phyloP scores from a whole-genome alignment of 208 protist genomes.

The Trypanosoma scelopori region DNA sequence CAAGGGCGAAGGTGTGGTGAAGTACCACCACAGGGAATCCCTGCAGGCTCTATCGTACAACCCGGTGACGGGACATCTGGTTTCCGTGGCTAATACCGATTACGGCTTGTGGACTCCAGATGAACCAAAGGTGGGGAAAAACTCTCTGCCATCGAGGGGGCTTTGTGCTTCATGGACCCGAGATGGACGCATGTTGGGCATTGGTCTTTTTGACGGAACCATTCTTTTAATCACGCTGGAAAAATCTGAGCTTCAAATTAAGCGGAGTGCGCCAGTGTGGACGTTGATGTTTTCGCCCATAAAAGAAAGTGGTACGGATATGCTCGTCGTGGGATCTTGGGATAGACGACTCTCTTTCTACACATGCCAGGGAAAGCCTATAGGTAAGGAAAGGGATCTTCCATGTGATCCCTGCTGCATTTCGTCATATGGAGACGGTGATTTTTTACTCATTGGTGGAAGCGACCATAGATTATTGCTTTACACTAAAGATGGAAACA shows the following conservation, averaged over 20 bases:
- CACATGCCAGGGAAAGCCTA: conserved; percentile 73
- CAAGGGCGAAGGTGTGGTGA: conserved; percentile 93
- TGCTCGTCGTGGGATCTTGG: conserved; percentile 95
- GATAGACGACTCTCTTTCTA: conserved; percentile 96
- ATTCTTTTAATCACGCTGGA: conserved; percentile 37
- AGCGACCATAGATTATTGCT: conserved; percentile 91
- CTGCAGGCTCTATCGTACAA: conserved; percentile 95
- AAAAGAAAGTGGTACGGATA: conserved; percentile 80
- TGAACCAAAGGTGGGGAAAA: conserved; percentile 89
- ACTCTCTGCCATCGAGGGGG: conserved; percentile 82
- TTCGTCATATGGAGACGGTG: conserved; percentile 86
- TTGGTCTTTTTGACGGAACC: conserved; percentile 91
- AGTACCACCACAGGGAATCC: conserved; percentile 95
- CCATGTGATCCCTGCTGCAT: conserved; percentile 94
- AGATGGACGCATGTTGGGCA: conserved; percentile 92
- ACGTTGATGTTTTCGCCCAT: conserved; percentile 92
- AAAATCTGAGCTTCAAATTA: conserved; percentile 40
- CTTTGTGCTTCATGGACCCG: conserved; percentile 93
- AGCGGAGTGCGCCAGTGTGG: conserved; percentile 92
- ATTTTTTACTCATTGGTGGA: conserved; percentile 94
- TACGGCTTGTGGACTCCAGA: conserved; percentile 96
- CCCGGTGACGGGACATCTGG: conserved; percentile 85
- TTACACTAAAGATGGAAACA: conserved; percentile 87
- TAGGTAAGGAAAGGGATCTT: conserved; percentile 74
- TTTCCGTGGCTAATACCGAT: conserved; percentile 88